phyloP scores from a whole-genome alignment of 139 green algal species.

The Chloropicon primus region DNA sequence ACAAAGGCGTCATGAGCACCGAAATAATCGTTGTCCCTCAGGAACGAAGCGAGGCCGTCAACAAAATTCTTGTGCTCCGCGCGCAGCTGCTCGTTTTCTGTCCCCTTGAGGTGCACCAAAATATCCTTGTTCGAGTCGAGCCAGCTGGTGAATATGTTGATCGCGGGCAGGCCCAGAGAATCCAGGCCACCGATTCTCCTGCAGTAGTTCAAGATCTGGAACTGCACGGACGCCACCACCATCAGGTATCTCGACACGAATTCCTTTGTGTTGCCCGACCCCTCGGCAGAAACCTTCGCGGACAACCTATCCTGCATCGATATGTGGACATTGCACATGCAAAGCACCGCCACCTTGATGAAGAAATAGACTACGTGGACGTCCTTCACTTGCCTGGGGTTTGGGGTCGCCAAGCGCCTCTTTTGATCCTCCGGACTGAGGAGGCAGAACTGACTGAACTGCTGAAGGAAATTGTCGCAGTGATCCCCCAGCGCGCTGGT shows the following conservation, averaged over 20 bases:
- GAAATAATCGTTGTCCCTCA: neutral
- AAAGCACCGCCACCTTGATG: neutral
- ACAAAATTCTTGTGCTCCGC: neutral
- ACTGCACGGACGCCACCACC: neutral
- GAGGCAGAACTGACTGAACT: neutral
- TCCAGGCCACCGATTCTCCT: neutral
- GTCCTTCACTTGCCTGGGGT: neutral
- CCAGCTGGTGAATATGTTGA: neutral
- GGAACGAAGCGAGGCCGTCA: neutral
- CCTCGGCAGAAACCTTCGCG: no score
- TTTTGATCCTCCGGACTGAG: neutral
- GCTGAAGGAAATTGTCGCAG: neutral
- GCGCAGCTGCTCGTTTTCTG: neutral
- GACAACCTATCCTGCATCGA: no score
- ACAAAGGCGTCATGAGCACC: neutral
- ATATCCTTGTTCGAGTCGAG: neutral
- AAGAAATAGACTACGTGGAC: neutral
- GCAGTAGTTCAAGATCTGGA: neutral
- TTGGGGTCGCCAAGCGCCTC: neutral
- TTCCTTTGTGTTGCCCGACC: neutral
- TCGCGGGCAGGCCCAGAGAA: neutral
- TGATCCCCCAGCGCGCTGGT: neutral
- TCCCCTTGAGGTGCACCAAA: neutral
- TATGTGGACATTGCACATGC: neutral
- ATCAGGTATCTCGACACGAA: neutral